These are phyloP conservation scores for Penicillium alfredii DNA, from an alignment of 495 filamentous ascomycete genomes.

Conservation along the genomic window DNA sequence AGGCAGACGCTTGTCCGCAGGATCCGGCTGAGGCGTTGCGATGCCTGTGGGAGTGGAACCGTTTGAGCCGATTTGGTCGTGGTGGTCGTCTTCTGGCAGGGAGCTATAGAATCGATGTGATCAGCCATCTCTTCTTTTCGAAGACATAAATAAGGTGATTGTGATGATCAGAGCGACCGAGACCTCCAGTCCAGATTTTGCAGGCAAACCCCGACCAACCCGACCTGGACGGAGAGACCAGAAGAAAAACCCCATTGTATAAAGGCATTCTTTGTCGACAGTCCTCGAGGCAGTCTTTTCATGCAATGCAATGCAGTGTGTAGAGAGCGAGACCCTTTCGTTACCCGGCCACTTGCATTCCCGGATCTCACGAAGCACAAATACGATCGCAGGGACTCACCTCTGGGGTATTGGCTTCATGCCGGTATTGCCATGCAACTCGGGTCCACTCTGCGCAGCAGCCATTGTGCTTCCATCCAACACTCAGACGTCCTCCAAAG, in stretches of 20 bases:
- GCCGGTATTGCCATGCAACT: conserved; percentile 47
- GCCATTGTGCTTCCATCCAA: conserved; percentile 47
- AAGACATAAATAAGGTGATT: neutral
- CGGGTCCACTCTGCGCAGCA: conserved; percentile 43
- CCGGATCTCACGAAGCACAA: too few relatives aligned
- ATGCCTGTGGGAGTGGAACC: conserved; percentile 75
- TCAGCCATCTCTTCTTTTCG: conserved; percentile 19
- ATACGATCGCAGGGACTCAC: conserved; percentile 16
- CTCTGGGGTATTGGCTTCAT: conserved; percentile 50
- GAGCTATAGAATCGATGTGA: conserved; percentile 22
- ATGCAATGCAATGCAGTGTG: conserved; percentile 19
- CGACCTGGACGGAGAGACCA: neutral
- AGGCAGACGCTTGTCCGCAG: conserved; percentile 81
- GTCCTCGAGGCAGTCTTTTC: conserved; percentile 1
- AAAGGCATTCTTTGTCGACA: too few relatives aligned
- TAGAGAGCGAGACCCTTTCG: conserved; percentile 14
- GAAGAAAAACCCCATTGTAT: neutral
- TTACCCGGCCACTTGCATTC: too few relatives aligned
- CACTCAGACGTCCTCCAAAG: conserved; percentile 12
- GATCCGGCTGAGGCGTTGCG: conserved; percentile 83
- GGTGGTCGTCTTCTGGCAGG: conserved; percentile 56
- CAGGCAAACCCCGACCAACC: conserved; percentile 9
- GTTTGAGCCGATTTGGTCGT: conserved; percentile 74
- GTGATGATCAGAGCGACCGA: neutral
- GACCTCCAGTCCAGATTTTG: conserved; percentile 1